phyloP scores from a whole-genome alignment of 1,139 yeast genomes.

The Geotrichum bryndzae region DNA sequence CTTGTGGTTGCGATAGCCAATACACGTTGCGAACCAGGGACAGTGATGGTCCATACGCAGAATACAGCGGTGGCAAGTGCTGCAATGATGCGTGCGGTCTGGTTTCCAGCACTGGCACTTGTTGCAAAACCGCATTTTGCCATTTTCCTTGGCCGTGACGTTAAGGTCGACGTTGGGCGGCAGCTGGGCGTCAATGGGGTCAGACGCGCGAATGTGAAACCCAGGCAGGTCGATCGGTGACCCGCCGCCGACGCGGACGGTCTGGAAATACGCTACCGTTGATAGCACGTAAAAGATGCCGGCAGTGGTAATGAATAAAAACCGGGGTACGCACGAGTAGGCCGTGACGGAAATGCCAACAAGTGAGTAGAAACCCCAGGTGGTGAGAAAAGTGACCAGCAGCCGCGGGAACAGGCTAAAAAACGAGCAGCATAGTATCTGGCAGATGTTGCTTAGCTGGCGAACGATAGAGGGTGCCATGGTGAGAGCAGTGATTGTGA shows the following conservation, averaged over 20 bases:
- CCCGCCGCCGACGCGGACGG: slow-evolving; percentile 52
- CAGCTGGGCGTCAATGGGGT: slow-evolving; percentile 30
- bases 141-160: slow-evolving; percentile 41
- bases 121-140: slow-evolving; percentile 54
- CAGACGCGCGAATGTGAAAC: slow-evolving; percentile 22
- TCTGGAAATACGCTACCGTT: slow-evolving; percentile 47
- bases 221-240: slow-evolving; percentile 39
- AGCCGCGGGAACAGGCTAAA: slow-evolving; percentile 56
- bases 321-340: slow-evolving; percentile 25
- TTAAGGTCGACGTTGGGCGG: slow-evolving; percentile 36
- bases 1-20: slow-evolving; percentile 78
- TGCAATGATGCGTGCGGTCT: slow-evolving; percentile 54
- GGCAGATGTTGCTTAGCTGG: slow-evolving; percentile 17
- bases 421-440: slow-evolving; percentile 43
- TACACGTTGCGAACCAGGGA: slow-evolving; percentile 92
- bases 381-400: slow-evolving; percentile 44
- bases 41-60: slow-evolving; percentile 72
- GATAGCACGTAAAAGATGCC: slow-evolving; percentile 24
- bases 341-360: slow-evolving; percentile 24
- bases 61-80: slow-evolving; percentile 36
- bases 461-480: slow-evolving; percentile 1
- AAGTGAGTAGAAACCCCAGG: slow-evolving; percentile 56
- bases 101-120: slow-evolving; percentile 89
- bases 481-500: not conserved
- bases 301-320: slow-evolving; percentile 26